Evolutionary conservation across 805 yeast species (phyloP).

Genomic region (Spathaspora arborariae): DNA sequence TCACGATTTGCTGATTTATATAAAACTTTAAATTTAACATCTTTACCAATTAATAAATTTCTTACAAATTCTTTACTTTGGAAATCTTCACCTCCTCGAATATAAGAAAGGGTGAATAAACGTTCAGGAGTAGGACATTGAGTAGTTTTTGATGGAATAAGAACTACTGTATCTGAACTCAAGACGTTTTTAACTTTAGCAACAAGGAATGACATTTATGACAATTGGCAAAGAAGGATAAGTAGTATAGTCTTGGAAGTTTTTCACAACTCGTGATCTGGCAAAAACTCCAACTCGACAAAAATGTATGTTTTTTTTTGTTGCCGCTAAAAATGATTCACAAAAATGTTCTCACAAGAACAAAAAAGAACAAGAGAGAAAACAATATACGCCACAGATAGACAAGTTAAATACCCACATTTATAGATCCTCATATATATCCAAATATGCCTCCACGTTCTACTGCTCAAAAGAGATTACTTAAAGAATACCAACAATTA

Average conservation of each 20-base stretch:
- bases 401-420: neutral
- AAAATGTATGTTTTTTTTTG: neutral
- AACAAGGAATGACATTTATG: slow-evolving; percentile 8
- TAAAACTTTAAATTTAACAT: slow-evolving; percentile 53
- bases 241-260: neutral
- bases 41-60: slow-evolving; percentile 60
- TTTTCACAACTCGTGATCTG: slow-evolving; percentile 1
- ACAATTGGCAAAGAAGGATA: neutral
- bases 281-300: neutral
- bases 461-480: slow-evolving; percentile 82
- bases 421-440: neutral
- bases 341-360: neutral
- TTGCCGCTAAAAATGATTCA: neutral
- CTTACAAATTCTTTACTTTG: slow-evolving; percentile 63
- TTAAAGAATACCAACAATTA: slow-evolving; percentile 87
- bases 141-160: slow-evolving; percentile 45
- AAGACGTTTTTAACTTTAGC: slow-evolving; percentile 70
- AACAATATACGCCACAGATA: neutral
- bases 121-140: slow-evolving; percentile 53
- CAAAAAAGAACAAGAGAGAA: neutral
- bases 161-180: slow-evolving; percentile 67
- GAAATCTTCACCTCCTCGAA: slow-evolving; percentile 54
- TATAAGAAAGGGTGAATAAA: slow-evolving; percentile 58
- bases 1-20: slow-evolving; percentile 55
- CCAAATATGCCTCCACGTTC: slow-evolving; percentile 23